These are phyloP conservation scores for Funneliformis mosseae DNA, from an alignment of 192 early-diverging fungal genomes.

Conservation along the genomic window DNA sequence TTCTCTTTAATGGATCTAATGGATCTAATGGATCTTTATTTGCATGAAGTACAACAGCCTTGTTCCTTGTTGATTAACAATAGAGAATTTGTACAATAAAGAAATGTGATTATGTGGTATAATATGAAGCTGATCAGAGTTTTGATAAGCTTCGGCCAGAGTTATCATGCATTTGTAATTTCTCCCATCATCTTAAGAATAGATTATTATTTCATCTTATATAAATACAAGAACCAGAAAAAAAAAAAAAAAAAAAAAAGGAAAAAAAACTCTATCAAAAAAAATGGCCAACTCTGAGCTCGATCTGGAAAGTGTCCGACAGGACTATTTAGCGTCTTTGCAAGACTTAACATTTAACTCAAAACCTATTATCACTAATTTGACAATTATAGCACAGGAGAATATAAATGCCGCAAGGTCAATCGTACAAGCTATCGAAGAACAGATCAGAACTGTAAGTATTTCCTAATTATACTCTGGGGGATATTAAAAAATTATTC, in stretches of 20 bases:
- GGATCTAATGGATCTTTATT: too few species aligned
- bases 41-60: too few species aligned
- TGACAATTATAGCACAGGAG: slow-evolving; percentile 85
- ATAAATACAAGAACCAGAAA: background rate
- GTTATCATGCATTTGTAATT: too few species aligned
- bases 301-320: slow-evolving; percentile 46
- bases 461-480: background rate
- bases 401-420: slow-evolving; percentile 63
- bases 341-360: slow-evolving; percentile 88
- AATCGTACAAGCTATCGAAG: slow-evolving; percentile 79
- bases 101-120: too few species aligned
- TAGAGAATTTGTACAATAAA: too few species aligned
- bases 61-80: too few species aligned
- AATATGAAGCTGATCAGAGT: too few species aligned
- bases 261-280: background rate
- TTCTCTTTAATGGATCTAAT: too few species aligned
- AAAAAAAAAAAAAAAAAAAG: background rate
- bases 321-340: slow-evolving; percentile 65
- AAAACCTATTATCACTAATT: slow-evolving; percentile 88
- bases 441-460: slow-evolving; percentile 54
- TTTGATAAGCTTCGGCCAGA: too few species aligned
- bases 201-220: background rate
- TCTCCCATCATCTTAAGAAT: too few species aligned
- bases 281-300: slow-evolving; percentile 23
- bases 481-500: background rate